A percentile compares a stretch with the other conserved stretches of the same genome.
Evolutionary conservation across 441 rosid genomes (phyloP).

Genomic region (Adansonia rubrostipa): DNA sequence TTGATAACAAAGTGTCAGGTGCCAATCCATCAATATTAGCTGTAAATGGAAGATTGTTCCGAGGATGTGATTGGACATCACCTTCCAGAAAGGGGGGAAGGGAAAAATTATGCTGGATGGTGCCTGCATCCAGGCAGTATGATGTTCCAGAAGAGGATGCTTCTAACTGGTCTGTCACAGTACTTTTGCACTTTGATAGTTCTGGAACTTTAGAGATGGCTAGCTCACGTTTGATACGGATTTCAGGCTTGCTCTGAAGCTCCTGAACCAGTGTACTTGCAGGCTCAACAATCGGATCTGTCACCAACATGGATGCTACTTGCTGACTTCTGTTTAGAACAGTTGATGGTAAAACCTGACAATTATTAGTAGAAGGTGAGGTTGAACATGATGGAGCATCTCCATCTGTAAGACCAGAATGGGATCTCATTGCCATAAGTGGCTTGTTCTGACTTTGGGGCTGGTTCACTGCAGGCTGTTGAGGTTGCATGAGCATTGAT

Average conservation of each 20-base stretch:
- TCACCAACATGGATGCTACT: constrained; percentile 55
- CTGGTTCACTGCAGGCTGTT: constrained; percentile 56
- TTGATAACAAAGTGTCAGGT: constrained; percentile 75
- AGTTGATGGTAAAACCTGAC: constrained; percentile 68
- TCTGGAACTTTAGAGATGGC: constrained; percentile 58
- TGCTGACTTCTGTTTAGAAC: constrained; percentile 76
- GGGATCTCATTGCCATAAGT: constrained; percentile 56
- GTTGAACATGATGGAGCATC: constrained; percentile 97
- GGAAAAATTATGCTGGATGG: constrained; percentile 72
- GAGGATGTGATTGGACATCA: constrained; percentile 77
- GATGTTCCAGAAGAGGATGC: constrained; percentile 93
- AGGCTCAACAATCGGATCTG: constrained; percentile 64
- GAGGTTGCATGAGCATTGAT: constrained; percentile 49
- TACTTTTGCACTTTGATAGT: constrained; percentile 68
- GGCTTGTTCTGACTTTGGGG: constrained; percentile 60
- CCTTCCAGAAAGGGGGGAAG: constrained; percentile 76
- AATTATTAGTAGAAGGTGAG: constrained; percentile 90
- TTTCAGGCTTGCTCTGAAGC: constrained; percentile 67
- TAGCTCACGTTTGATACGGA: constrained; percentile 58
- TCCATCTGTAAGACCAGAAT: constrained; percentile 77
- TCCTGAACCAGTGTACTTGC: constrained; percentile 65
- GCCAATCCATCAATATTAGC: constrained; percentile 68
- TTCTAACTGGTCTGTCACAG: constrained; percentile 78
- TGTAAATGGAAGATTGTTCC: constrained; percentile 64
- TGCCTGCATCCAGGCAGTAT: constrained; percentile 78